A percentile compares a stretch with the other conserved stretches of the same genome.
Evolutionary conservation across 306 rosid species (phyloP).

Genomic region (Cucurbita pepo): DNA sequence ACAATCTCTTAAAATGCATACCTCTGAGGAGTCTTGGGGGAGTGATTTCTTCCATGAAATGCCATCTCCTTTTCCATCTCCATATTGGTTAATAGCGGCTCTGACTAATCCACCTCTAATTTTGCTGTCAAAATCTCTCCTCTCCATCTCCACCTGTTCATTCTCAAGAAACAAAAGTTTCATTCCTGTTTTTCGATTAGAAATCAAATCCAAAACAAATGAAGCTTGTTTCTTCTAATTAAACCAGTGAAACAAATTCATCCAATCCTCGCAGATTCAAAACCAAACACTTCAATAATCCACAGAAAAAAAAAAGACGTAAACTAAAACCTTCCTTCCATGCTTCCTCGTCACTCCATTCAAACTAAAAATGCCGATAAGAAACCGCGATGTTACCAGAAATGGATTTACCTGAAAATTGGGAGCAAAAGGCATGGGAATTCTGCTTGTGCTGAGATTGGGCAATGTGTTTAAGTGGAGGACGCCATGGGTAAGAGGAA

Average conservation of each 20-base stretch:
- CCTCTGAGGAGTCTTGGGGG: conserved; percentile 27
- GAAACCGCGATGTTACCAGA: not conserved
- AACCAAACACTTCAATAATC: not conserved
- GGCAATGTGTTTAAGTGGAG: not conserved
- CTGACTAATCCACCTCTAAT: conserved; percentile 41
- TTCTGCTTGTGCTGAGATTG: not conserved
- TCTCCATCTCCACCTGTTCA: conserved; percentile 38
- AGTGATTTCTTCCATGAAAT: conserved; percentile 22
- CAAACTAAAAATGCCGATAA: not conserved
- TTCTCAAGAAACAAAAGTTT: not conserved
- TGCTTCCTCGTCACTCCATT: not conserved
- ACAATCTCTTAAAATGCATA: conserved; percentile 3
- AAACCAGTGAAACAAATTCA: not conserved
- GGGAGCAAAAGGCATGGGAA: not conserved
- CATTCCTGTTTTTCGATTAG: not conserved
- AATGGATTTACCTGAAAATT: not conserved
- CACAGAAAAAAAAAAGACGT: not conserved
- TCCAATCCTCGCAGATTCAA: not conserved
- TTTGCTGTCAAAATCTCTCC: conserved; percentile 21
- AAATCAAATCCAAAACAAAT: not conserved
- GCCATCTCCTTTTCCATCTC: conserved; percentile 27
- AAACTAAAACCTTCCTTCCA: not conserved
- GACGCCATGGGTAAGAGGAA: not conserved
- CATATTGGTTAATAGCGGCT: conserved; percentile 31
- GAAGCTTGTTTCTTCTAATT: not conserved